Percentiles rank a stretch among this genome's conserved stretches.
These are phyloP conservation scores for Sungouiozyma intestinalis DNA, from an alignment of 805 yeast species.

Conservation along the genomic window DNA sequence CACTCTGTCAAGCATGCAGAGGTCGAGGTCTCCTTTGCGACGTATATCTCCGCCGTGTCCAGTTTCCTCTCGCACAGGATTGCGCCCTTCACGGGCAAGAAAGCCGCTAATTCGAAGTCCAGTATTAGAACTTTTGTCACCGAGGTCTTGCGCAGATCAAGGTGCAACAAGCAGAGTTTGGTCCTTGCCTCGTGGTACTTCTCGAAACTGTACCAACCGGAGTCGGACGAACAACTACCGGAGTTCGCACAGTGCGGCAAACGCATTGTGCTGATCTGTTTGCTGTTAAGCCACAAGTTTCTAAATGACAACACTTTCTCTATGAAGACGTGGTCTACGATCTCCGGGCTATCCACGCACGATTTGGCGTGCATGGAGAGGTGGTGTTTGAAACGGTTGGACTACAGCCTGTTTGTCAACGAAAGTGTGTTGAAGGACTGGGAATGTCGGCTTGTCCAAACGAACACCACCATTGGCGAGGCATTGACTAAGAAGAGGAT, in stretches of 20 bases:
- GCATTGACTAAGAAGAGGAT: neutral
- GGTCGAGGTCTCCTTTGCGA: neutral
- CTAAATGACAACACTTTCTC: slow-evolving; percentile 20
- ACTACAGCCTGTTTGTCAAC: slow-evolving; percentile 10
- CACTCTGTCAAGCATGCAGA: neutral
- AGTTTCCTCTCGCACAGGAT: neutral
- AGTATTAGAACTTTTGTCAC: slow-evolving; percentile 9
- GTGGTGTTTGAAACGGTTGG: slow-evolving; percentile 17
- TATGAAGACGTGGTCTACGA: slow-evolving; percentile 19
- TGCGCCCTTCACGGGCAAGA: neutral
- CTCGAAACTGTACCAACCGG: slow-evolving; percentile 4
- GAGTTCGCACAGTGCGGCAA: slow-evolving; percentile 20
- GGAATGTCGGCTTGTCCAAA: slow-evolving; percentile 1
- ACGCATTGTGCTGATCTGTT: slow-evolving; percentile 16
- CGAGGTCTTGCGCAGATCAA: slow-evolving; percentile 19
- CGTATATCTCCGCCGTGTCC: neutral
- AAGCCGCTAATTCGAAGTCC: neutral
- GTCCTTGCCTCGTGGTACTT: slow-evolving; percentile 15
- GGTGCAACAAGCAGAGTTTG: slow-evolving; percentile 12
- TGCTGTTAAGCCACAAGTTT: slow-evolving; percentile 20
- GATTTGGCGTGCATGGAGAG: slow-evolving; percentile 18
- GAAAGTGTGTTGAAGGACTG: slow-evolving; percentile 2
- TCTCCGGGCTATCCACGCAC: slow-evolving; percentile 15
- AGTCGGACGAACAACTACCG: slow-evolving; percentile 5
- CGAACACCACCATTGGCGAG: neutral